phyloP scores from a whole-genome alignment of 148 eudicot genomes.

The Chenopodium formosanum region DNA sequence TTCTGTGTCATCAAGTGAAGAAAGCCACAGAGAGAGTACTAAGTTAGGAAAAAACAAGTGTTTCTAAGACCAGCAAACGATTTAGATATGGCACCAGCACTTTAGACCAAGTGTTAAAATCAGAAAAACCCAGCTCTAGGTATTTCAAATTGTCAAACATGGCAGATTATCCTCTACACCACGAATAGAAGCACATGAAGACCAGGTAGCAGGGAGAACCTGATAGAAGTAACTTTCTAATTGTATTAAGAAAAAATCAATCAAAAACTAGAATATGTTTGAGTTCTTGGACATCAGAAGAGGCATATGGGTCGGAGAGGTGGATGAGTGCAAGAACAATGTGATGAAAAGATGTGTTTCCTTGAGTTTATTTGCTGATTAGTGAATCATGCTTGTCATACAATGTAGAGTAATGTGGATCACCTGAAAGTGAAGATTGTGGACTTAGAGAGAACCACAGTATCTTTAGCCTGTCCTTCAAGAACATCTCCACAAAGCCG shows the following conservation, averaged over 20 bases:
- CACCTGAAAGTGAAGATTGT: background rate
- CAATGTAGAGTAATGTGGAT: background rate
- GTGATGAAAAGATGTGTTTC: too few relatives aligned
- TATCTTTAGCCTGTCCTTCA: slow-evolving; percentile 97
- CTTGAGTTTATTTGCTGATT: too few relatives aligned
- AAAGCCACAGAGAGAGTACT: too few relatives aligned
- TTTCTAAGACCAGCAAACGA: too few relatives aligned
- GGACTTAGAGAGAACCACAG: slow-evolving; percentile 66
- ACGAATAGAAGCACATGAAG: background rate
- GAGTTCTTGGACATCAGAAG: background rate
- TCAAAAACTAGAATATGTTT: background rate
- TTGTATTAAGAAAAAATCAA: background rate
- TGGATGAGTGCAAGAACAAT: background rate
- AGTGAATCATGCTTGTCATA: background rate
- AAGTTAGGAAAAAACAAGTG: too few relatives aligned
- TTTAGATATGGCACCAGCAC: too few relatives aligned
- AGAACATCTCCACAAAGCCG: slow-evolving; percentile 80
- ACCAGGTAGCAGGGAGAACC: background rate
- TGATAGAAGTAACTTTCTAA: background rate
- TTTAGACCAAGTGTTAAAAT: too few relatives aligned
- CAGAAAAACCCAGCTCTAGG: too few relatives aligned
- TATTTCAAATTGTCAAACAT: too few relatives aligned
- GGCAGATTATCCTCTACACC: too few relatives aligned
- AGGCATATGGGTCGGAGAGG: background rate
- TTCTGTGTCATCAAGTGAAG: too few relatives aligned